These are phyloP conservation scores for Cenchrus americanus DNA, from an alignment of 176 grass and related monocot genomes.

Conservation along the genomic window DNA sequence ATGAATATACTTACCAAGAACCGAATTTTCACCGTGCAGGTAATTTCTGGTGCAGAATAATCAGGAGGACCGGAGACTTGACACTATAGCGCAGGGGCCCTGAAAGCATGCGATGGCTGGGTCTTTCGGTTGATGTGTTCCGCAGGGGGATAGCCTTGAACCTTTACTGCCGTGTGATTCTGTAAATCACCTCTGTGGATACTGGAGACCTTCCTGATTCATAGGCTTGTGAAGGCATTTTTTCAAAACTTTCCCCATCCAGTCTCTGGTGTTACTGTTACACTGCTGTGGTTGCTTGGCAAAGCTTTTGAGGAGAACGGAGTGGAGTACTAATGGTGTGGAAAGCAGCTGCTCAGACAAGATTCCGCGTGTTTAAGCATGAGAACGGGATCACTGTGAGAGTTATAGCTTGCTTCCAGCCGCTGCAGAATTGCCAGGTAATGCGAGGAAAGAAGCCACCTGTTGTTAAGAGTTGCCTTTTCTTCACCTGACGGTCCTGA, in stretches of 20 bases:
- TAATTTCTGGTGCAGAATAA: not conserved
- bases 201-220: constrained; percentile 2
- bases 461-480: not conserved
- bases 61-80: not conserved
- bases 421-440: constrained; percentile 91
- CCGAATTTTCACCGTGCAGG: constrained; percentile 2
- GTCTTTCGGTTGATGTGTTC: constrained; percentile 69
- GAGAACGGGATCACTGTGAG: constrained; percentile 90
- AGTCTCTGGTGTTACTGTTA: constrained; percentile 39
- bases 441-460: not conserved
- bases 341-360: constrained; percentile 79
- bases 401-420: constrained; percentile 84
- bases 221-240: constrained; percentile 23
- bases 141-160: constrained; percentile 74
- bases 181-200: constrained; percentile 46
- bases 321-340: constrained; percentile 91
- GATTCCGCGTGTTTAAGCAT: constrained; percentile 92
- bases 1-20: not conserved
- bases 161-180: constrained; percentile 89
- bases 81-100: not conserved
- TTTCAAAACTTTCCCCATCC: constrained; percentile 10
- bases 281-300: constrained; percentile 18
- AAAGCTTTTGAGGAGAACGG: constrained; percentile 39
- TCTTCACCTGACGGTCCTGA: constrained; percentile 13
- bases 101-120: constrained; percentile 68